These are phyloP conservation scores for Isabelozyma heimii DNA, from an alignment of 805 yeast species.

Conservation along the genomic window DNA sequence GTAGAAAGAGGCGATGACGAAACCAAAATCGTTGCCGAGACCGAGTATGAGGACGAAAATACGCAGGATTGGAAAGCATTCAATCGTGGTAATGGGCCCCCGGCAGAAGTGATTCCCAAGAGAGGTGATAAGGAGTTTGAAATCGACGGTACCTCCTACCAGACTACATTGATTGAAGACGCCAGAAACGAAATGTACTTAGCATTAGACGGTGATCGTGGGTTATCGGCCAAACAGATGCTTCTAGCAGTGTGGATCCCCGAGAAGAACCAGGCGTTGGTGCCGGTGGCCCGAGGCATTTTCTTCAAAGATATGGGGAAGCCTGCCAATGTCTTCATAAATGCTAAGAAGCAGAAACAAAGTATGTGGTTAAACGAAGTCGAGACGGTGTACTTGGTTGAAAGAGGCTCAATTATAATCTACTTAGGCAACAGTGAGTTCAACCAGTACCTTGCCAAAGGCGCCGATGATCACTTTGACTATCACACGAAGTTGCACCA, in stretches of 20 bases:
- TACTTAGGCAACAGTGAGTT: conserved; percentile 21
- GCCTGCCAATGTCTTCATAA: conserved; percentile 18
- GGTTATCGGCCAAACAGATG: conserved; percentile 46
- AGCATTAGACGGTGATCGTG: conserved; percentile 55
- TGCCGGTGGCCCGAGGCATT: conserved; percentile 61
- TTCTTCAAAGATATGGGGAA: conserved; percentile 75
- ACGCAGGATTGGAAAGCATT: conserved; percentile 32
- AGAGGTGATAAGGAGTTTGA: conserved; percentile 85
- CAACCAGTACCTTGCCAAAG: conserved; percentile 13
- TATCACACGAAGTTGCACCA: conserved; percentile 20
- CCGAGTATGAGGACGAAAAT: conserved; percentile 24
- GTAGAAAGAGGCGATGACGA: background rate
- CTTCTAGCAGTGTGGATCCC: conserved; percentile 50
- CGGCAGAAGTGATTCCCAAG: conserved; percentile 46
- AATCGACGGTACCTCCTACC: conserved; percentile 69
- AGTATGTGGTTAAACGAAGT: conserved; percentile 54
- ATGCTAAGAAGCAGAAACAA: conserved; percentile 9
- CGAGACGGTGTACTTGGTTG: conserved; percentile 75
- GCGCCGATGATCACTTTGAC: conserved; percentile 17
- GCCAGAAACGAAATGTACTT: conserved; percentile 71
- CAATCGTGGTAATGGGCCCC: background rate
- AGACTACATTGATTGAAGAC: conserved; percentile 43
- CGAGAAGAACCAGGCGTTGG: conserved; percentile 21
- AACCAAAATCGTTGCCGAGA: conserved; percentile 5
- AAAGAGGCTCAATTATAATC: conserved; percentile 59